Conservation (phyloP, 2,329 filamentous ascomycete species). For the Scortechinia acanthostroma region DNA sequence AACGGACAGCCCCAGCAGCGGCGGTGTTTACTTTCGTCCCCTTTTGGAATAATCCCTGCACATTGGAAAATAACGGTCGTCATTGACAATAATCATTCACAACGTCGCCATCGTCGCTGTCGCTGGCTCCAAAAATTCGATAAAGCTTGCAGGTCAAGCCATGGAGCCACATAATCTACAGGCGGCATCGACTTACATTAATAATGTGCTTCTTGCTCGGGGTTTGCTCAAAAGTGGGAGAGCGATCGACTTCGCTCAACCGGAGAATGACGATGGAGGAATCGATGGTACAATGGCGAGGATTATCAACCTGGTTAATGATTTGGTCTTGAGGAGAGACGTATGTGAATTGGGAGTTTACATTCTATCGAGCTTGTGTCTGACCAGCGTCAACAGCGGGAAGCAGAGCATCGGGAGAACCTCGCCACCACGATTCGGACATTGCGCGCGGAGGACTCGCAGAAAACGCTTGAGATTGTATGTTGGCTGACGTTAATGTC, state of each 20-base stretch:
- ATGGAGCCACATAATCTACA: constrained; percentile 48
- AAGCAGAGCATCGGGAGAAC: constrained; percentile 80
- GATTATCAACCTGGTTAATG: constrained; percentile 89
- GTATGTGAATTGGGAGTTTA: constrained; percentile 47
- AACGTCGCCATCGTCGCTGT: too few relatives aligned
- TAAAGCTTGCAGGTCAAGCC: constrained; percentile 10
- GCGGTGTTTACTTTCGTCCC: constrained; percentile 34
- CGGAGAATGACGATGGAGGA: constrained; percentile 53
- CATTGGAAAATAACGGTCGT: constrained; percentile 3
- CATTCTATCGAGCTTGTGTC: background rate
- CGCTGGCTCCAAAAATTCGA: too few relatives aligned
- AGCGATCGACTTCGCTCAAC: constrained; percentile 74
- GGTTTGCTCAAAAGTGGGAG: constrained; percentile 63
- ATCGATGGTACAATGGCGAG: constrained; percentile 69
- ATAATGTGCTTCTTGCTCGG: constrained; percentile 63
- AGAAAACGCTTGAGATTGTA: constrained; percentile 64
- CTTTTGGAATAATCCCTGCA: constrained; percentile 14
- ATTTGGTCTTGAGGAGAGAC: constrained; percentile 82
- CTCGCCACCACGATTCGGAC: constrained; percentile 72
- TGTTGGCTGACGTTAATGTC: too few relatives aligned
- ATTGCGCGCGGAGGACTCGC: constrained; percentile 68
- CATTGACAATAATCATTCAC: too few relatives aligned
- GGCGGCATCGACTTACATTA: constrained; percentile 66
- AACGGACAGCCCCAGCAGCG: too few relatives aligned
- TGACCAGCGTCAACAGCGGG: constrained; percentile 64